Evolutionary conservation across 495 filamentous ascomycete species (phyloP).

Genomic region (Penicillium simplicissimum): DNA sequence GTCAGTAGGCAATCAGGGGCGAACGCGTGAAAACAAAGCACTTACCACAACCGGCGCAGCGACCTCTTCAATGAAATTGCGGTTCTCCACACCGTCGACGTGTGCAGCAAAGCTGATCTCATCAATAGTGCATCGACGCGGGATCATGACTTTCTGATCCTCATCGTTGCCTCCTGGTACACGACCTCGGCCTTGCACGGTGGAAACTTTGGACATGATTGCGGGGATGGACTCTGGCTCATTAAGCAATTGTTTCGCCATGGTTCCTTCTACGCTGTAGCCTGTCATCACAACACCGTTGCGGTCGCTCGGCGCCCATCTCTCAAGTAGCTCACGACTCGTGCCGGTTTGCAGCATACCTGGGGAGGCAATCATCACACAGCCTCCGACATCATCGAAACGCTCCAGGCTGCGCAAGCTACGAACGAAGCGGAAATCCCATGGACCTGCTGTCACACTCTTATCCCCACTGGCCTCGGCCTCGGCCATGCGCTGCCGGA

Average conservation of each 20-base stretch:
- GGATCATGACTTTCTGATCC: conserved; percentile 86
- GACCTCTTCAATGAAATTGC: conserved; percentile 92
- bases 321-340: conserved; percentile 84
- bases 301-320: conserved; percentile 92
- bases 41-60: conserved; percentile 86
- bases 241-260: conserved; percentile 92
- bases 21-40: conserved; percentile 13
- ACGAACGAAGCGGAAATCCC: conserved; percentile 93
- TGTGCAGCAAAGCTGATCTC: conserved; percentile 95
- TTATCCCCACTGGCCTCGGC: conserved; percentile 74
- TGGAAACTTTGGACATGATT: conserved; percentile 73
- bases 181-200: conserved; percentile 56
- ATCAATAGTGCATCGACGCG: conserved; percentile 84
- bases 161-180: conserved; percentile 49
- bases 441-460: conserved; percentile 76
- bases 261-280: conserved; percentile 97
- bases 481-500: conserved; percentile 82
- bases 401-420: conserved; percentile 88
- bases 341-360: conserved; percentile 98
- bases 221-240: conserved; percentile 92
- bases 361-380: conserved; percentile 94
- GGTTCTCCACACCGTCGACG: conserved; percentile 93
- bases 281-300: conserved; percentile 98
- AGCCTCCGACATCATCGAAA: conserved; percentile 93
- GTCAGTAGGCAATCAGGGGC: background rate